Conservation (phyloP, 257 asterid genomes). For the Parsonsia alboflavescens region DNA sequence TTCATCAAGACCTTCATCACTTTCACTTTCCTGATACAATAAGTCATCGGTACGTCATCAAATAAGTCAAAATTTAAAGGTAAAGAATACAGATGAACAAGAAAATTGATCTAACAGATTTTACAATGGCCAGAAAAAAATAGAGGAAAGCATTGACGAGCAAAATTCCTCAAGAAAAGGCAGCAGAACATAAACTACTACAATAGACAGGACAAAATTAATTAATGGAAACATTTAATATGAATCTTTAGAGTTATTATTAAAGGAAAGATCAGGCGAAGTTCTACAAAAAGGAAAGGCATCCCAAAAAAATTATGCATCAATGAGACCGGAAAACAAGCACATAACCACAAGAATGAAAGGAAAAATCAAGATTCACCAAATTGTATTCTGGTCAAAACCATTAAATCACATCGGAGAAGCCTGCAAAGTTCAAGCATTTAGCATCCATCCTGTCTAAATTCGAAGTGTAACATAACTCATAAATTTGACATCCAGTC, state of each 20-base stretch:
- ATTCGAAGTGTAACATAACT: neutral
- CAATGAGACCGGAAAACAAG: neutral
- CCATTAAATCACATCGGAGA: neutral
- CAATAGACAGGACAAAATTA: neutral
- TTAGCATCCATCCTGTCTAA: neutral
- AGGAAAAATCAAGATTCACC: neutral
- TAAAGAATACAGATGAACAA: neutral
- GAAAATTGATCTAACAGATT: neutral
- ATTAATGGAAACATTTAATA: neutral
- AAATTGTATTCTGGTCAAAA: no score
- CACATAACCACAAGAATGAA: neutral
- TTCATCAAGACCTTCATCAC: conserved; percentile 41
- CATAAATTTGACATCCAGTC: neutral
- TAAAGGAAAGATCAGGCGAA: neutral
- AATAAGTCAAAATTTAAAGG: neutral
- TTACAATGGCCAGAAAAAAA: neutral
- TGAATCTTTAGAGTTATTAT: neutral
- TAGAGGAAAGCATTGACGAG: neutral
- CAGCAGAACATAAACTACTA: neutral
- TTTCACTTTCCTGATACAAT: conserved; percentile 38
- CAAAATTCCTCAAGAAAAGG: neutral
- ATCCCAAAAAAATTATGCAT: neutral
- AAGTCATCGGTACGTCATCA: conserved; percentile 4
- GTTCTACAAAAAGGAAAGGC: neutral
- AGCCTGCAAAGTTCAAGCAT: neutral